Evolutionary conservation across 495 filamentous ascomycete genomes (phyloP).

Genomic region (Apiosordaria backusii): DNA sequence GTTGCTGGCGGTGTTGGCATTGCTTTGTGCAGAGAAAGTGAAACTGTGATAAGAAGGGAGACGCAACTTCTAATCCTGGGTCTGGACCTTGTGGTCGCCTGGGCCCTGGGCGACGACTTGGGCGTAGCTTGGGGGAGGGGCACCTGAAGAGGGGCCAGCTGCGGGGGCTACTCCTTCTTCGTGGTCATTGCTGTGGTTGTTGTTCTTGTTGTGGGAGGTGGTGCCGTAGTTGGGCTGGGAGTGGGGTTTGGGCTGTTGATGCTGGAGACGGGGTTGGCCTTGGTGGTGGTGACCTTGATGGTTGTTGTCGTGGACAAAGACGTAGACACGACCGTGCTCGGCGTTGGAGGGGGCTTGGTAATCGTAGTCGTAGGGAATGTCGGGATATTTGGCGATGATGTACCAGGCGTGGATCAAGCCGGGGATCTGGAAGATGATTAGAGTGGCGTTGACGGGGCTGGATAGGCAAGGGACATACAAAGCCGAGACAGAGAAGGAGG

Average conservation of each 20-base stretch:
- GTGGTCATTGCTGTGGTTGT: conserved; percentile 38
- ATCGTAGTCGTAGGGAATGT: conserved; percentile 63
- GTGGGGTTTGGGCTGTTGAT: conserved; percentile 24
- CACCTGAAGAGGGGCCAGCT: conserved; percentile 26
- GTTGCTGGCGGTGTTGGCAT: neutral
- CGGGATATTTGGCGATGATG: conserved; percentile 90
- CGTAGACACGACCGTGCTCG: conserved; percentile 58
- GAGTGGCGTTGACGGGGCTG: neutral
- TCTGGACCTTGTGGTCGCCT: conserved; percentile 87
- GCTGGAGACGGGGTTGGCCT: conserved; percentile 3
- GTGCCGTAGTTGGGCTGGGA: conserved; percentile 21
- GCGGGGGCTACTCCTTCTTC: conserved; percentile 37
- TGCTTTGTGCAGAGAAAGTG: neutral
- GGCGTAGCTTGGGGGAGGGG: conserved; percentile 73
- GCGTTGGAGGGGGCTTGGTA: conserved; percentile 50
- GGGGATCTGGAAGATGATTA: conserved; percentile 53
- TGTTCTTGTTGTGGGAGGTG: conserved; percentile 29
- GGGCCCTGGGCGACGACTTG: conserved; percentile 61
- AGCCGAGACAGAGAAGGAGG: conserved; percentile 84
- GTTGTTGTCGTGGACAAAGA: conserved; percentile 53
- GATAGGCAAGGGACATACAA: conserved; percentile 38
- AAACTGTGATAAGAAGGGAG: neutral
- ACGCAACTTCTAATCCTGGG: conserved; percentile 48
- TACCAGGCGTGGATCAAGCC: conserved; percentile 96
- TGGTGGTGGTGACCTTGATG: conserved; percentile 14